Evolutionary conservation across 768 basidiomycete genomes (phyloP), one percentile per base, ranked within the genome.

Genomic region (Russula lepida): DNA sequence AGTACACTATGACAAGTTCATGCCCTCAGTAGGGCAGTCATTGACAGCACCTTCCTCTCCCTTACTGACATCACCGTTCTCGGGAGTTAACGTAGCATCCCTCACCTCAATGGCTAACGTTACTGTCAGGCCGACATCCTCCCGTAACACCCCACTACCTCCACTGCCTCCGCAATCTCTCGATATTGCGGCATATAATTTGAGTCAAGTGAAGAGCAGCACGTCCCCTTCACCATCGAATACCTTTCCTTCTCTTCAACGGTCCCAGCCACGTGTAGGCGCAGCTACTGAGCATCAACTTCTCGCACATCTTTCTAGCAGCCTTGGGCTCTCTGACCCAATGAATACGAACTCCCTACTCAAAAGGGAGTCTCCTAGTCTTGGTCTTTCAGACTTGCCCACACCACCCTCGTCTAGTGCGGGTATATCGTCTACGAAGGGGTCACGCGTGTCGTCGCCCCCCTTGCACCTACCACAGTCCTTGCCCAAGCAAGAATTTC

Each of bases 1-100:
- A 70, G 95, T 98, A 12, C 89, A 93, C 70, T 89, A 86, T 69
- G 95, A 98, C 78, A 89, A 88, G 71, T 92, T 85, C 70, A 77
- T 82, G 2, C 67, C 72, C 6, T 70, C 81, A 74, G 52, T 47
- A 19, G 61, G 61, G 23, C 64, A 59, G 28, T 44, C 63, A 1
- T 27, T 54, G 39, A 63, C 64, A n/a, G 64, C 62, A 21, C 65
- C 65, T 15, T 66, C 64, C 21, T 65, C 65, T 17, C 65, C 65
- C 21, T 46, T 56, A 0, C 55, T 57, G 9, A 6, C 58, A 6
- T 54, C 58, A 25, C 17, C 35, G 17, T 56, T 63, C 41, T 41
- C 64, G 11, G 23, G 41, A 43, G 48, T 57, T n/a, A 47, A 39
- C 11, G 23, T 48, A 1, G 33, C 52, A 4, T 55, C 63, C 23